Evolutionary conservation across 2,329 filamentous ascomycete genomes (phyloP).

Genomic region (Nigrospora osmanthi): DNA sequence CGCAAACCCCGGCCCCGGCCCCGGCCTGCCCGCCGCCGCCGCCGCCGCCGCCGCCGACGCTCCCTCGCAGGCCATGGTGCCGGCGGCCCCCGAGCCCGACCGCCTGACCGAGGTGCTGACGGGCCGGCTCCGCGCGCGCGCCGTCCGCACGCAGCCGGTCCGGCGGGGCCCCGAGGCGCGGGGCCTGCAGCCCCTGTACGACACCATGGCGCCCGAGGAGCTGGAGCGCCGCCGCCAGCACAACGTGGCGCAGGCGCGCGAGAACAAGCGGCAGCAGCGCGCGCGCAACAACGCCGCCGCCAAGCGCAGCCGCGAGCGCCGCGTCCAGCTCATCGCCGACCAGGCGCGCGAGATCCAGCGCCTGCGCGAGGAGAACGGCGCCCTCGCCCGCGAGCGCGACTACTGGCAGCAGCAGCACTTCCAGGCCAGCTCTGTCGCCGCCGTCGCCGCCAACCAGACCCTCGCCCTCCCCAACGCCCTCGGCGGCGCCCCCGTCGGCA

Average conservation of each 20-base stretch:
- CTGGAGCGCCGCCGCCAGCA: neutral
- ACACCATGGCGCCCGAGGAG: neutral
- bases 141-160: neutral
- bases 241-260: neutral
- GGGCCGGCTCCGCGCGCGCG: neutral
- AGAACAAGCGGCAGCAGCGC: neutral
- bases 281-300: conserved; percentile 1
- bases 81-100: neutral
- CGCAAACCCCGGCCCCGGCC: too few species aligned
- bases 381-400: neutral
- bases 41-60: too few species aligned
- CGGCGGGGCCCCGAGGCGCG: neutral
- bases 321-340: neutral
- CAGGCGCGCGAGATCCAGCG: neutral
- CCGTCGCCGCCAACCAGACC: too few species aligned
- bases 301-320: neutral
- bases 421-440: too few species aligned
- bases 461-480: too few species aligned
- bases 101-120: neutral
- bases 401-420: neutral
- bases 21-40: too few species aligned
- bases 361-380: neutral
- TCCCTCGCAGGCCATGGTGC: too few species aligned
- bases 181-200: neutral
- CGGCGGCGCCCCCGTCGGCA: too few species aligned